Evolutionary conservation across 306 rosid genomes (phyloP), one percentile per base, ranked within the genome.

Genomic region (Bauhinia variegata): DNA sequence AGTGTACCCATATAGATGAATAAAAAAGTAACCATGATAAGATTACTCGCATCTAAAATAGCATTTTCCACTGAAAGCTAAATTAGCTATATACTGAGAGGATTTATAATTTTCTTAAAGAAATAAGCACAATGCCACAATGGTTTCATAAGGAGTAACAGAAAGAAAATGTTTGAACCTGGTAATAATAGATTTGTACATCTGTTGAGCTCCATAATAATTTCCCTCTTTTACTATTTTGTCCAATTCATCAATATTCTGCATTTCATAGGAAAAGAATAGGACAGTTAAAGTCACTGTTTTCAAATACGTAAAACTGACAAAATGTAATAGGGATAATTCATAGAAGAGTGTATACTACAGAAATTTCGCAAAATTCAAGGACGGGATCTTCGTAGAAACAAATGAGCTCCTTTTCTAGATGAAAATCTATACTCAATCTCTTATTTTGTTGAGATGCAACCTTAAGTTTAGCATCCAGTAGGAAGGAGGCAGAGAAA

Each of bases 131-230:
- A n/a, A n/a, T n/a, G n/a, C n/a, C n/a, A n/a, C 63, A 5, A 13
- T 18, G 53, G 17, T 38, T 59, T 42, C 16, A 34, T 43, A 16
- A 62, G 51, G 16, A 57, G n/a, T 19, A 70, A 46, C 23, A 68
- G 18, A 15, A 53, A 47, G 46, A 69, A 41, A 54, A 4, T 15
- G 46, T 30, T 9, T 8, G 33, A 76, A 95, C 99, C 97, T 90
- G 72, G 96, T 88, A 83, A 89, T 86, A 38, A 82, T 65, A 12
- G 99, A 88, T 72, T 95, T 95, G 87, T 90, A 95, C 96, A 90
- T 85, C 70, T 95, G 99, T 72, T 90, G 97, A 73, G 99, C 99
- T 69, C 97, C 99, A 80, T 95, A 95, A 75, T 11, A 80, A 70
- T 95, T 84, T 4, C 91, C 99, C 15, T 68, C 90, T 9, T 71